These are phyloP conservation scores for Aspergillus luchuensis DNA, from an alignment of 2,329 filamentous ascomycete species.

Conservation along the genomic window DNA sequence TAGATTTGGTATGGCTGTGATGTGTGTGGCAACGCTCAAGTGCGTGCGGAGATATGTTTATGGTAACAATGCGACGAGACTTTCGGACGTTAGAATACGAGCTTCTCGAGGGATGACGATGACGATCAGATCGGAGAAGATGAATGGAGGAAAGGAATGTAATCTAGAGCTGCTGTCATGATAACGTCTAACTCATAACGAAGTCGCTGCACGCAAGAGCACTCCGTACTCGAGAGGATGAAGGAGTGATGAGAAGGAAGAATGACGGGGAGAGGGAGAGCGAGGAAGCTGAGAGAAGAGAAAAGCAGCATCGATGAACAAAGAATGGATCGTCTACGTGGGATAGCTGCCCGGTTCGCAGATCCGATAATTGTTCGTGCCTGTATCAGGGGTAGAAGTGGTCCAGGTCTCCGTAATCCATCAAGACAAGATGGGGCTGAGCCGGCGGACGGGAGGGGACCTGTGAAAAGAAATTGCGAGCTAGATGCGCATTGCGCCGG, in stretches of 20 bases:
- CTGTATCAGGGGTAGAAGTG: conserved; percentile 20
- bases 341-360: conserved; percentile 14
- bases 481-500: neutral
- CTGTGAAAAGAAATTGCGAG: neutral
- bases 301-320: neutral
- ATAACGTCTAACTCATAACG: conserved; percentile 7
- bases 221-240: neutral
- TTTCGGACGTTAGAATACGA: neutral
- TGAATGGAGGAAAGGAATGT: neutral
- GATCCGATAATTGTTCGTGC: conserved; percentile 23
- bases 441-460: conserved; percentile 10
- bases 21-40: neutral
- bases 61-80: neutral
- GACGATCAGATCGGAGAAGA: neutral
- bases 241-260: conserved; percentile 4
- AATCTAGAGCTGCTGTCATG: conserved; percentile 11
- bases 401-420: conserved; percentile 17
- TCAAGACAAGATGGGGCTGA: conserved; percentile 16
- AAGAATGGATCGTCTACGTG: conserved; percentile 9
- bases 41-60: neutral
- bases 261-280: neutral
- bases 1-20: neutral
- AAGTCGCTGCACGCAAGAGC: neutral
- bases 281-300: neutral
- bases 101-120: neutral